Evolutionary conservation across 805 yeast genomes (phyloP), one percentile per base, ranked within the genome.

Genomic region (Saccharomycopsis selenospora): DNA sequence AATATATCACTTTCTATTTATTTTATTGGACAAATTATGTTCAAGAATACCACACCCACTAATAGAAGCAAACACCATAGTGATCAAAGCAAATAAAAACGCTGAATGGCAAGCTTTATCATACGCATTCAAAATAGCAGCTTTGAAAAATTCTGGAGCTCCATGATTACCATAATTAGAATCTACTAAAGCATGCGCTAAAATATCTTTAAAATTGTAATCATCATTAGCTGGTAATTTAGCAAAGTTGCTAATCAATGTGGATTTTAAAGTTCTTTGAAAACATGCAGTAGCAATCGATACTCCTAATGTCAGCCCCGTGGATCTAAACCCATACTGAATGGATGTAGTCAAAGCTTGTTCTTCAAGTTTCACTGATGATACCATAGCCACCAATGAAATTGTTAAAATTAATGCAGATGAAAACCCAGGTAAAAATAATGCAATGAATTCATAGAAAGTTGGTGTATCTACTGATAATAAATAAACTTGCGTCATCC

Each of bases 271-370:
- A 7, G 68, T 59, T 44, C 69, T 68, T 58, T 79, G 84, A 66
- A 83, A 84, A 24, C 82, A 68, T 2, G 88, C 80, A 18, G 84
- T 73, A 0, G 85, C 80, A 10, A 80, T 56, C 1, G 90, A 69
- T 13, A 87, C 89, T 33, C 95, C 95, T 43, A 86, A 64, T 0
- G 93, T 84, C n/a, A 91, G 82, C 0, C 95, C 95, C 0, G 89
- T 81, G 7, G 91, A 82, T 59, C 95, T 73, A 68, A 85, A 87
- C 0, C 90, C 89, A 62, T 90, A 89, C 59, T 87, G 95, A 50
- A 90, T 85, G 0, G 95, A 85, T 0, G 96, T 89, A 2, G 91
- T 83, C 18, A 88, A 75, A 1, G 96, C 95, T 63, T 87, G 95
- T 58, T 72, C 75, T 46, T 75, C 72, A 20, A 69, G 63, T 7